Percentiles rank a stretch among this genome's conserved stretches.
Evolutionary conservation across 2,329 filamentous ascomycete species (phyloP).

Genomic region (Meredithiella fracta): DNA sequence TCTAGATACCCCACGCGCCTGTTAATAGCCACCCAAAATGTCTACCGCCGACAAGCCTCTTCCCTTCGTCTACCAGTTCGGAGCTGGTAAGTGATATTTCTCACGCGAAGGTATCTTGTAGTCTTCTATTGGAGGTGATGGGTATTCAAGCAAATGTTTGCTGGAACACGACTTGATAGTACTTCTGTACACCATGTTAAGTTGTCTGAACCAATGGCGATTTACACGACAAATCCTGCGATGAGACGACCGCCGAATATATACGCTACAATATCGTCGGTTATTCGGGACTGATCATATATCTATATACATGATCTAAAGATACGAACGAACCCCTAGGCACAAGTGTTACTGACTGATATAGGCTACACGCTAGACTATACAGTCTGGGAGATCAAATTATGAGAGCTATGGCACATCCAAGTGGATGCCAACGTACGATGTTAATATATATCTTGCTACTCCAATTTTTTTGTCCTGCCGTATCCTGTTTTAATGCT

Average conservation of each 20-base stretch:
- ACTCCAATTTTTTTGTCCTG: background rate
- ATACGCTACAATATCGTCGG: too few species aligned
- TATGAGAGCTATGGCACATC: background rate
- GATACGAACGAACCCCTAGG: too few species aligned
- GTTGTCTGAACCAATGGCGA: too few species aligned
- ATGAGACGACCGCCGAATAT: too few species aligned
- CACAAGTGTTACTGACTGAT: too few species aligned
- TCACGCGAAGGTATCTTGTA: background rate
- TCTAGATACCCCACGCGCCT: background rate
- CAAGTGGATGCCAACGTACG: background rate
- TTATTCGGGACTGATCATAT: too few species aligned
- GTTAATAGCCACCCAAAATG: constrained; percentile 31
- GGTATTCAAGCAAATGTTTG: too few species aligned
- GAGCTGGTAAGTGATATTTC: constrained; percentile 45
- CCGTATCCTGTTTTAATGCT: background rate
- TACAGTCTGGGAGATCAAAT: background rate
- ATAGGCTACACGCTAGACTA: too few species aligned
- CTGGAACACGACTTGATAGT: too few species aligned
- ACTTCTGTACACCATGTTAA: too few species aligned
- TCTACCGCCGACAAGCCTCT: constrained; percentile 52
- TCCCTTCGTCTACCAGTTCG: constrained; percentile 89
- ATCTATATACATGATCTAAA: too few species aligned
- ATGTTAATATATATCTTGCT: background rate
- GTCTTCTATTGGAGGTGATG: background rate
- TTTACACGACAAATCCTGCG: too few species aligned